Base-by-base conservation (phyloP, 2,329 filamentous ascomycete genomes). In the Colletotrichum echinochloae region DNA sequence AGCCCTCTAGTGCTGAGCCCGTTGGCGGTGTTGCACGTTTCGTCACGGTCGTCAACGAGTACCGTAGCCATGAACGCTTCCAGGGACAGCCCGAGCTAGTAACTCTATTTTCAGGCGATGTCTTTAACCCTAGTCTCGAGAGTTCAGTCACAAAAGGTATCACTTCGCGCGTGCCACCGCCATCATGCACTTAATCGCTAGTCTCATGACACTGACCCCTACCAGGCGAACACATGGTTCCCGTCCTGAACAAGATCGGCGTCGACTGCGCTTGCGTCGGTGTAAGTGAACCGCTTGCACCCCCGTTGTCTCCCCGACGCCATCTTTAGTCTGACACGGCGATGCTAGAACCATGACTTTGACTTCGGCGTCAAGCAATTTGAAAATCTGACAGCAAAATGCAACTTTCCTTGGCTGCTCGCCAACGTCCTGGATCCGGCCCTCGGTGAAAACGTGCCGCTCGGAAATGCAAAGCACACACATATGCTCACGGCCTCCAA, bases 331-430 rank as follows among this genome's bases (percentile, higher is more conserved):
- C 46, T 65, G 39, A 74, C 69, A 16, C 49, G 33, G 18, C 49
- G 16, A 30, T 0, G 51, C 33, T 72, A 94, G 88, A 97, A 97
- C 78, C 94, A 97, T 79, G 95, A 97, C 78, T 89, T 97, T 64
- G 95, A 97, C 82, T 97, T 97, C 80, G 95, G 94, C 16, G 92
- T 97, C 49, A 86, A 87, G 65, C 94, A 97, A 78, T 95, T 95
- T 78, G 85, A 89, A 66, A 86, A 94, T 76, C 84, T 97, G 59
- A 86, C 91, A 5, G 84, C 85, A 41, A 90, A 94, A 78, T 97
- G 94, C 82, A 87, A 87, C 28, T 97, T 97, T 75, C 94, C 94
- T 4, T 97, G 95, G 94, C 87, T 97, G 1, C 86, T 97, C 20
- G 94, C 94, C 74, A 97, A 97, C 79, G 91, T 97, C 11, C 85